These are phyloP conservation scores for Sphagnum magellanicum DNA, from an alignment of 228 moss, liverwort and hornwort genomes.

Conservation along the genomic window DNA sequence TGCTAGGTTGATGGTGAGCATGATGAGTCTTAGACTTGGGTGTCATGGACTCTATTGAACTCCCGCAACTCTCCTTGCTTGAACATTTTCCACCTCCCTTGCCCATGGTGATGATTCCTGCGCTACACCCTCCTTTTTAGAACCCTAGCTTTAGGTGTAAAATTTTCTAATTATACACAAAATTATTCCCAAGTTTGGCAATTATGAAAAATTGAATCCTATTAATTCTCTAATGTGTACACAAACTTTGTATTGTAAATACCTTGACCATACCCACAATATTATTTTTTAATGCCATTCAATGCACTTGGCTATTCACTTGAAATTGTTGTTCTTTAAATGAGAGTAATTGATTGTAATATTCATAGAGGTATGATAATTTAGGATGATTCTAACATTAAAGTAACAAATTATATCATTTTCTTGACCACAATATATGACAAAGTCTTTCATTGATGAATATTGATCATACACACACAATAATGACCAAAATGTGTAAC, in stretches of 20 bases:
- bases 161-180: neutral
- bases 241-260: neutral
- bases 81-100: conserved; percentile 47
- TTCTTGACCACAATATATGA: too few relatives aligned
- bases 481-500: too few relatives aligned
- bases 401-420: too few relatives aligned
- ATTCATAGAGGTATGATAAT: too few relatives aligned
- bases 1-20: neutral
- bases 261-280: neutral
- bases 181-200: neutral
- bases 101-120: conserved; percentile 12
- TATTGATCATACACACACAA: too few relatives aligned
- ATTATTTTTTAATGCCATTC: neutral
- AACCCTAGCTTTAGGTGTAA: neutral
- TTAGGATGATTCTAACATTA: too few relatives aligned
- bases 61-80: conserved; percentile 23
- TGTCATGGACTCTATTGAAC: conserved; percentile 5
- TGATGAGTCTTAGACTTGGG: conserved; percentile 6
- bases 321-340: too few relatives aligned
- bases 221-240: neutral
- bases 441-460: too few relatives aligned
- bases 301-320: too few relatives aligned
- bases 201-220: neutral
- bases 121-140: neutral
- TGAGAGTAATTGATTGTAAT: too few relatives aligned